Conservation (phyloP, 163 green algal genomes). For the Scenedesmus sp. region DNA sequence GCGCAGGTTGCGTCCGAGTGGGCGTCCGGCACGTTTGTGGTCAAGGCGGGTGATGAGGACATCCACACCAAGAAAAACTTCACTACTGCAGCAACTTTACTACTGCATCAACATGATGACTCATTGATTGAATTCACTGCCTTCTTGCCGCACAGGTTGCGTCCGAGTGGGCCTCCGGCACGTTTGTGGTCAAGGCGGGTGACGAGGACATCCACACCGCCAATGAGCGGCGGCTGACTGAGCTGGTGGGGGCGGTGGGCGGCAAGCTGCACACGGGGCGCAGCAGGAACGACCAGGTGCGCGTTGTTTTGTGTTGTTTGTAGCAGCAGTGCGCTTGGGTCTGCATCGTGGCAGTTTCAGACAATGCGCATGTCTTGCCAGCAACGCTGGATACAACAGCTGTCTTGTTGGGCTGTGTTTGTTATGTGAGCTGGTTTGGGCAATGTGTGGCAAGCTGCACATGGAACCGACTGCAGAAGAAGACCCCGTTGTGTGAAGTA, state of each 20-base stretch:
- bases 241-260: slow-evolving; percentile 94
- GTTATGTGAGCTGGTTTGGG: too few species aligned
- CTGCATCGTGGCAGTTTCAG: neutral
- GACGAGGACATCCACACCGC: slow-evolving; percentile 99
- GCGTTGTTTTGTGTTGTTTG: neutral
- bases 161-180: slow-evolving; percentile 81
- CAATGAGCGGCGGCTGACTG: slow-evolving; percentile 83
- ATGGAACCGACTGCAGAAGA: too few species aligned
- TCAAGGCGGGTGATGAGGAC: slow-evolving; percentile 96
- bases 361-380: too few species aligned
- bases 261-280: slow-evolving; percentile 99
- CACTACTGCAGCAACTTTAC: too few species aligned
- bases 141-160: slow-evolving; percentile 59
- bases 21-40: slow-evolving; percentile 69
- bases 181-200: slow-evolving; percentile 81
- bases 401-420: too few species aligned
- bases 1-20: slow-evolving; percentile 82
- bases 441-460: too few species aligned
- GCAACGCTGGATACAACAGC: too few species aligned
- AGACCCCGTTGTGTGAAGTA: too few species aligned
- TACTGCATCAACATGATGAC: too few species aligned
- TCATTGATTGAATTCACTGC: neutral
- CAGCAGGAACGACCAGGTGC: slow-evolving; percentile 96
- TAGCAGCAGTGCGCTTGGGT: too few species aligned
- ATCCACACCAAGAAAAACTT: slow-evolving; percentile 90